Conservation (phyloP, 1,284 basidiomycete species). For the Rhodotorula sp. region DNA sequence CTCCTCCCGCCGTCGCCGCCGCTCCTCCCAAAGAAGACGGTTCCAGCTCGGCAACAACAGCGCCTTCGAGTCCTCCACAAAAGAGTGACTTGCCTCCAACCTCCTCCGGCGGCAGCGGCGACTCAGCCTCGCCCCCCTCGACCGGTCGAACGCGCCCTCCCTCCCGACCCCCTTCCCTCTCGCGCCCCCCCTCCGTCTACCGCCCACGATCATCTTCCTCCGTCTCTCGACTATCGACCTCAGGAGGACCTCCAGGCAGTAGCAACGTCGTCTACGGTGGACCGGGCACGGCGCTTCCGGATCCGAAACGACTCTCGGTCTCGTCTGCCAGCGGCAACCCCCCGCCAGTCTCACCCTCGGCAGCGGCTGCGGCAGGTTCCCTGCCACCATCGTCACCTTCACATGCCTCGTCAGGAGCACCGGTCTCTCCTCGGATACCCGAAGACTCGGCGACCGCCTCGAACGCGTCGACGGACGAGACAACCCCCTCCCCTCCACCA, state of each 20-base stretch:
- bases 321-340: neutral
- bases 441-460: neutral
- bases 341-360: neutral
- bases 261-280: neutral
- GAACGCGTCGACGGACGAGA: neutral
- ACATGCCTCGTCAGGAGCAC: neutral
- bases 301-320: constrained; percentile 7
- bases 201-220: constrained; percentile 8
- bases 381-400: neutral
- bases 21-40: neutral
- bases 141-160: constrained; percentile 6
- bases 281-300: neutral
- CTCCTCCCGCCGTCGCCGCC: too few species aligned
- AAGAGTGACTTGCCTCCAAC: too few species aligned
- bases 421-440: constrained; percentile 1
- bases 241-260: neutral
- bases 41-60: neutral
- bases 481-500: too few species aligned
- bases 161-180: constrained; percentile 9
- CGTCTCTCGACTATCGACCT: neutral
- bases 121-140: neutral
- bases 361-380: too few species aligned
- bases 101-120: too few species aligned
- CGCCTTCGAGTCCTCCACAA: neutral
- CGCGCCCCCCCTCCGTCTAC: neutral